phyloP scores from a whole-genome alignment of 352 stramenopile genomes.

The Phytophthora sp. region DNA sequence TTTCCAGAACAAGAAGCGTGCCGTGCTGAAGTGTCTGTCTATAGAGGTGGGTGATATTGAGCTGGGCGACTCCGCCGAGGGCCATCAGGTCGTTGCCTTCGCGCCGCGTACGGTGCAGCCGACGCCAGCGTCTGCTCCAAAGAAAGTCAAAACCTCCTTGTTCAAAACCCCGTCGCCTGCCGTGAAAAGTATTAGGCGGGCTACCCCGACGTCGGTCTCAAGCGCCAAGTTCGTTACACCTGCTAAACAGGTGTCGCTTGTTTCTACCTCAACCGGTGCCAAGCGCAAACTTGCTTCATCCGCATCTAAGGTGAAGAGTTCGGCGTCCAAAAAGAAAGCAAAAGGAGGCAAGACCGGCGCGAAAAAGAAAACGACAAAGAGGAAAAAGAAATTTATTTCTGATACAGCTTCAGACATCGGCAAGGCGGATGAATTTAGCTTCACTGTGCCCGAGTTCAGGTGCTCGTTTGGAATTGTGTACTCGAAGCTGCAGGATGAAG shows the following conservation, averaged over 20 bases:
- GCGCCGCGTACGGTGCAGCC: conserved; percentile 29
- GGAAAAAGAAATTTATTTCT: conserved; percentile 26
- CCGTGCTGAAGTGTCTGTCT: conserved; percentile 69
- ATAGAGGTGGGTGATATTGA: conserved; percentile 56
- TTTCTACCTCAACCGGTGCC: conserved; percentile 10
- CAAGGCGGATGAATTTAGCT: conserved; percentile 47
- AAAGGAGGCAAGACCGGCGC: conserved; percentile 37
- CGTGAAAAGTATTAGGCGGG: conserved; percentile 42
- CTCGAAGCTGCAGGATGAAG: conserved; percentile 56
- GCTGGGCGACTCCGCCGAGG: conserved; percentile 75
- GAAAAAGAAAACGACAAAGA: conserved; percentile 38
- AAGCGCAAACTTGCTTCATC: conserved; percentile 45
- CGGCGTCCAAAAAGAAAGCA: conserved; percentile 32
- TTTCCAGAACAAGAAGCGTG: conserved; percentile 80
- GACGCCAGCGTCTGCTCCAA: conserved; percentile 12
- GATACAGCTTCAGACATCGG: conserved; percentile 14
- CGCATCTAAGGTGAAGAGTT: conserved; percentile 24
- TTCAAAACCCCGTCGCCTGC: conserved; percentile 52
- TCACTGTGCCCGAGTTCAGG: conserved; percentile 64
- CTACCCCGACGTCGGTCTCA: conserved; percentile 15
- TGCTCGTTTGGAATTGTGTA: conserved; percentile 78
- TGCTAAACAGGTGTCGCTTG: conserved; percentile 28
- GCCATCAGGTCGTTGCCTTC: conserved; percentile 66
- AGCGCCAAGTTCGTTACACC: conserved; percentile 35
- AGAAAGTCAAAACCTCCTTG: conserved; percentile 40